Evolutionary conservation across 2,329 filamentous ascomycete genomes (phyloP).

Genomic region (Diaporthe sp.): DNA sequence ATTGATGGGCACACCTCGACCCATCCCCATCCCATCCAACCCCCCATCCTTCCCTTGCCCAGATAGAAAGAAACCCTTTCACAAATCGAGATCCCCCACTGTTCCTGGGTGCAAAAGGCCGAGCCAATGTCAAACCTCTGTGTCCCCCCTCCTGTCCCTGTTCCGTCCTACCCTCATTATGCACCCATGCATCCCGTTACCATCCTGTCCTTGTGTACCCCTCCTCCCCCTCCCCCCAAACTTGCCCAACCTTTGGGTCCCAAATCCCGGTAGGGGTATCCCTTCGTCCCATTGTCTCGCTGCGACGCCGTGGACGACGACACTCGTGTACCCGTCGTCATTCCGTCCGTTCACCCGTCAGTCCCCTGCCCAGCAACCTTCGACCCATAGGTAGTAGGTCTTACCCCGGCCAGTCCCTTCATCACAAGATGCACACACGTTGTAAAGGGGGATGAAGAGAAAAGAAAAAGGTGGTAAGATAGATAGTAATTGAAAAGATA

Average conservation of each 20-base stretch:
- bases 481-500: constrained; percentile 40
- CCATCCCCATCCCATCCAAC: neutral
- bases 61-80: neutral
- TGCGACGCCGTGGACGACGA: neutral
- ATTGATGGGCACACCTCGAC: too few relatives aligned
- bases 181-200: neutral
- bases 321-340: neutral
- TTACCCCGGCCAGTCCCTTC: neutral
- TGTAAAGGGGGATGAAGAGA: neutral
- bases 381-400: neutral
- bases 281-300: neutral
- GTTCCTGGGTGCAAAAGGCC: constrained; percentile 1
- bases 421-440: constrained; percentile 6
- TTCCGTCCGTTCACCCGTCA: neutral
- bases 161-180: constrained; percentile 5
- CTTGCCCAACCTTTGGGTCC: neutral
- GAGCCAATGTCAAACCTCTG: neutral
- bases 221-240: neutral
- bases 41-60: too few relatives aligned
- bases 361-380: neutral
- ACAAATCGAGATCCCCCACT: constrained; percentile 21
- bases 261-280: neutral
- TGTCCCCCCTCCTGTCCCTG: neutral
- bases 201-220: neutral
- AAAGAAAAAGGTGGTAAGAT: constrained; percentile 37